Conservation (phyloP, 1,139 yeast genomes). For the Taphrina pruni region DNA sequence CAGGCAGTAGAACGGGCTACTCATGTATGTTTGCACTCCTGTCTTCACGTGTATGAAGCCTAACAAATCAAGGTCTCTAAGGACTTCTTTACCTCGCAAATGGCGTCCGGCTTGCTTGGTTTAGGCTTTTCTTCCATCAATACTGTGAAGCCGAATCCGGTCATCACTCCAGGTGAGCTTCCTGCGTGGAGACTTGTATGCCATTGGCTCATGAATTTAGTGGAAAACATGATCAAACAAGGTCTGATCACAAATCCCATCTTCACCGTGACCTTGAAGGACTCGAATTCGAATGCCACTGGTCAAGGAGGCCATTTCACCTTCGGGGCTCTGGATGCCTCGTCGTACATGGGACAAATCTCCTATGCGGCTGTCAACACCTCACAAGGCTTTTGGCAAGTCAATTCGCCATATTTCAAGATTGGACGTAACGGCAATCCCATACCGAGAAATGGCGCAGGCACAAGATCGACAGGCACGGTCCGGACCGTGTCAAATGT, state of each 20-base stretch:
- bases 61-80: slow-evolving; percentile 18
- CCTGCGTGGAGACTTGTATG: neutral
- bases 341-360: slow-evolving; percentile 34
- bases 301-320: slow-evolving; percentile 81
- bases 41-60: neutral
- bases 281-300: slow-evolving; percentile 28
- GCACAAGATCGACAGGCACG: neutral
- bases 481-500: neutral
- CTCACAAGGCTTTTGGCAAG: slow-evolving; percentile 99
- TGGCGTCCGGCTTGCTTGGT: slow-evolving; percentile 38
- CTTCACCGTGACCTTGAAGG: slow-evolving; percentile 22
- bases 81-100: slow-evolving; percentile 28
- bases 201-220: neutral
- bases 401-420: slow-evolving; percentile 83
- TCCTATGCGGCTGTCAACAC: slow-evolving; percentile 71
- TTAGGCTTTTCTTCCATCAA: slow-evolving; percentile 37
- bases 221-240: slow-evolving; percentile 38
- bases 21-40: slow-evolving; percentile 1
- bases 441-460: slow-evolving; percentile 59
- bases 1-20: slow-evolving; percentile 37
- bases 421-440: slow-evolving; percentile 90
- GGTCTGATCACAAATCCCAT: slow-evolving; percentile 25
- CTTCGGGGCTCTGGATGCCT: slow-evolving; percentile 53
- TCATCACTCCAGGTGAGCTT: slow-evolving; percentile 27
- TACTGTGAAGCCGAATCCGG: slow-evolving; percentile 38